Percentiles rank a stretch among this genome's conserved stretches.
These are phyloP conservation scores for Litchi chinensis DNA, from an alignment of 345 rosid genomes.

Conservation along the genomic window DNA sequence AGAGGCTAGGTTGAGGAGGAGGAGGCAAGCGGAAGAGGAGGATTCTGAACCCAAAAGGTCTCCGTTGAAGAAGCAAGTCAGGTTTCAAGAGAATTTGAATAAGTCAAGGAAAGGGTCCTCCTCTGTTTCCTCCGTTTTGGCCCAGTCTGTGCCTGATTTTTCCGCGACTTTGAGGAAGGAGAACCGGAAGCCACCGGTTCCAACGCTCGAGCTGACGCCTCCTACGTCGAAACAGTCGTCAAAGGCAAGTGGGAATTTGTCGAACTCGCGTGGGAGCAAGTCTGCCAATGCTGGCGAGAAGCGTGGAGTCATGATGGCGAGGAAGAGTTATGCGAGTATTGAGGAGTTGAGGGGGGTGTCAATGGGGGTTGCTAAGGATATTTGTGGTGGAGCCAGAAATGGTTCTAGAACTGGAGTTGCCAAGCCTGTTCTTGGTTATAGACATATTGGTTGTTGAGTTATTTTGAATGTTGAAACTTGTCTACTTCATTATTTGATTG, in stretches of 20 bases:
- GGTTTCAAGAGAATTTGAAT: constrained; percentile 42
- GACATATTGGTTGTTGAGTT: constrained; percentile 29
- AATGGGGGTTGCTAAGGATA: constrained; percentile 52
- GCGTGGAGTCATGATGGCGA: constrained; percentile 48
- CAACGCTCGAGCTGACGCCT: constrained; percentile 50
- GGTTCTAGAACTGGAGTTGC: constrained; percentile 29
- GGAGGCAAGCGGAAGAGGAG: constrained; percentile 9
- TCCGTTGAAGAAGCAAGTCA: constrained; percentile 65
- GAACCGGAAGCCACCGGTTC: constrained; percentile 57
- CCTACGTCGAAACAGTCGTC: constrained; percentile 51
- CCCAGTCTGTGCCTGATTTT: constrained; percentile 86
- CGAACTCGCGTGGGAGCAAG: constrained; percentile 66
- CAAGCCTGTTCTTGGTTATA: constrained; percentile 48
- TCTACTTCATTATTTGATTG: not conserved
- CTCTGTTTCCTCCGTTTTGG: constrained; percentile 44
- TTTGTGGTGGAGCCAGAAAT: constrained; percentile 47
- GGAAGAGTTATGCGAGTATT: constrained; percentile 71
- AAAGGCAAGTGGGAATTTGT: constrained; percentile 38
- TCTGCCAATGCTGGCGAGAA: constrained; percentile 71
- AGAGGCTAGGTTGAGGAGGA: constrained; percentile 62
- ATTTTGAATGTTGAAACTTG: not conserved
- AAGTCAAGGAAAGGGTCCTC: constrained; percentile 41
- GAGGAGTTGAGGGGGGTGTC: constrained; percentile 69
- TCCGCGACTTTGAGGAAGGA: constrained; percentile 69
- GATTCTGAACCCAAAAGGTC: constrained; percentile 35